Evolutionary conservation across 2,329 filamentous ascomycete species (phyloP), one percentile per base, ranked within the genome.

Genomic region (Fusarium decemcellulare): DNA sequence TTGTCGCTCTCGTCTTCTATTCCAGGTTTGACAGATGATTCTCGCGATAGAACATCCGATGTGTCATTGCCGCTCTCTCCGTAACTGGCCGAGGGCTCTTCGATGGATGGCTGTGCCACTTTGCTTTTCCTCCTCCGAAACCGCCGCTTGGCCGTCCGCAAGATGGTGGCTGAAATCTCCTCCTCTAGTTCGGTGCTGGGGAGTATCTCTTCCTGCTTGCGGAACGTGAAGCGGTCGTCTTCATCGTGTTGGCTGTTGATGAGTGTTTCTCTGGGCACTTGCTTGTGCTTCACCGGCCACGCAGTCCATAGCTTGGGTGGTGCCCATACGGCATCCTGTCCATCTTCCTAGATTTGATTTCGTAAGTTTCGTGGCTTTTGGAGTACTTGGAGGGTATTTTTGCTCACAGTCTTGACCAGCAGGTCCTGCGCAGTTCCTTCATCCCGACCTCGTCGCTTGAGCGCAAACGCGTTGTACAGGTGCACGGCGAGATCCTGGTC

Each of bases 401-500:
- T 9, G 54, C 74, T 74, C 62, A 77, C 79, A 62, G 68, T 76
- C 61, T 71, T 72, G 30, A 79, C 61, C 10, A 72, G 71, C n/a
- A 80, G 57, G 44, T 74, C 72, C 18, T 70, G 58, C 3, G 74
- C 76, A 46, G 72, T 75, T 56, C 58, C 76, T 29, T 68, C 57
- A 43, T 77, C 68, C 37, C 64, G 71, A 8, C 67, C 74, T 37
- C 71, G 72, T 58, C 72, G 72, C 77, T 91, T 94, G 58, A 97
- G 82, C 37, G 87, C 87, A 80, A 92, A 91, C 0, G 91, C 86
- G 78, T 96, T 93, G 81, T 93, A 97, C 6, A 98, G 82, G 80
- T 97, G 95, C 46, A 91, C 81, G 0, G 88, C 85, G 11, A 98
- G 81, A 76, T 98, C 91, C 56, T 86, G 83, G 40, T 91, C 87